A percentile compares a stretch with the other conserved stretches of the same genome.
Evolutionary conservation across 129 eudicot genomes (phyloP).

Genomic region (Helianthus tuberosus): DNA sequence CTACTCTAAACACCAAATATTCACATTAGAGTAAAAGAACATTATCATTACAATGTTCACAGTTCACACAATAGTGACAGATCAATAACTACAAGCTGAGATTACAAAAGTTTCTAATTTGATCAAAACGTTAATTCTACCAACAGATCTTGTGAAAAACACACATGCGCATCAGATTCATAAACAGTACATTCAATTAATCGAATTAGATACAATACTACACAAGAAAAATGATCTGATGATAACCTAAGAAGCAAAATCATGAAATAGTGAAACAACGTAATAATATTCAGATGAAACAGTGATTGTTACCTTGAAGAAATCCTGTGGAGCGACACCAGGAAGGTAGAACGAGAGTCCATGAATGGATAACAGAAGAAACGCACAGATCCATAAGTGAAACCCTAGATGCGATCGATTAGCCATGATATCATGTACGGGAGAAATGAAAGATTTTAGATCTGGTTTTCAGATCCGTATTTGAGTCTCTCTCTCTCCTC

Average conservation of each 20-base stretch:
- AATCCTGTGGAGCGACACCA: constrained; percentile 74
- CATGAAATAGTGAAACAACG: background rate
- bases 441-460: constrained; percentile 32
- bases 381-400: constrained; percentile 40
- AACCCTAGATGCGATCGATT: constrained; percentile 35
- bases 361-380: constrained; percentile 37
- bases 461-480: constrained; percentile 29
- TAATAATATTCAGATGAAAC: constrained; percentile 7
- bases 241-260: background rate
- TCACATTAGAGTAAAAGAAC: background rate
- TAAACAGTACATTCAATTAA: background rate
- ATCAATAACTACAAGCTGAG: background rate
- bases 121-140: constrained; percentile 5
- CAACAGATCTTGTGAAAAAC: constrained; percentile 7
- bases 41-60: background rate
- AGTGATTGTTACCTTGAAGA: constrained; percentile 39
- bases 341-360: constrained; percentile 58
- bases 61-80: background rate
- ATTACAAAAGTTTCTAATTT: constrained; percentile 11
- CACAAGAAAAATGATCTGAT: constrained; percentile 6
- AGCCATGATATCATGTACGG: constrained; percentile 38
- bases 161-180: background rate
- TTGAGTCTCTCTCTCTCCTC: constrained; percentile 10
- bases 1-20: background rate
- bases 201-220: background rate